Evolutionary conservation across 1,139 yeast species (phyloP), one percentile per base, ranked within the genome.

Genomic region (Saccharomyces pastorianus): DNA sequence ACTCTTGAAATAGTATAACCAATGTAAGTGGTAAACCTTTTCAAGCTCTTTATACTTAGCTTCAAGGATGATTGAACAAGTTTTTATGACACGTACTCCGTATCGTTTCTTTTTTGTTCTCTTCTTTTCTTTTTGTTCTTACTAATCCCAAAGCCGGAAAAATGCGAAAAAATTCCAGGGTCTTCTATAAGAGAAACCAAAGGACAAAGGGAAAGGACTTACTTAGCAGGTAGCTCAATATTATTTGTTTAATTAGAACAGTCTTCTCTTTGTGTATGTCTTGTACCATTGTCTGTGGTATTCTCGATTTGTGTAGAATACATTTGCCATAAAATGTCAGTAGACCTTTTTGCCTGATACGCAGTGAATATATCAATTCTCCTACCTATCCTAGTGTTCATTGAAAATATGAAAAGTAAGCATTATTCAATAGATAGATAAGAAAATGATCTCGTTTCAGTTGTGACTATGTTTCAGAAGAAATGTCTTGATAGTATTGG

Each of bases 171-270:
- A 20, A 20, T 38, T 38, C 44, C 25, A 38, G 44, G 44, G 44
- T 38, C 44, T 38, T 38, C 25, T 11, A 38, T 17, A 17, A 17
- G 44, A 20, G 20, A 38, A 38, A 25, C 44, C n/a, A 38, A 38
- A 38, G 25, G 6, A 38, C 25, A 17, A 17, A 38, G 20, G 44
- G 25, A 64, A 38, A 20, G 13, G 26, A 20, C 13, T 7, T 23
- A 9, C 13, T 23, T 23, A 9, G n/a, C 20, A 11, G n/a, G n/a
- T 38, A 13, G 23, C 9, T 8, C 42, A 17, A 4, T 9, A 28
- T 7, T 28, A 9, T 8, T 8, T 28, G 31, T 13, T 29, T 9
- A 29, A 9, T 5, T 7, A 32, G 17, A 6, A 32, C n/a, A 6
- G 8, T 13, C n/a, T n/a, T n/a, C 38, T 6, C 6, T 32, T 6